Percentiles rank a stretch among this genome's conserved stretches.
Conservation (phyloP, 306 rosid species). For the Lathyrus tuberosus region DNA sequence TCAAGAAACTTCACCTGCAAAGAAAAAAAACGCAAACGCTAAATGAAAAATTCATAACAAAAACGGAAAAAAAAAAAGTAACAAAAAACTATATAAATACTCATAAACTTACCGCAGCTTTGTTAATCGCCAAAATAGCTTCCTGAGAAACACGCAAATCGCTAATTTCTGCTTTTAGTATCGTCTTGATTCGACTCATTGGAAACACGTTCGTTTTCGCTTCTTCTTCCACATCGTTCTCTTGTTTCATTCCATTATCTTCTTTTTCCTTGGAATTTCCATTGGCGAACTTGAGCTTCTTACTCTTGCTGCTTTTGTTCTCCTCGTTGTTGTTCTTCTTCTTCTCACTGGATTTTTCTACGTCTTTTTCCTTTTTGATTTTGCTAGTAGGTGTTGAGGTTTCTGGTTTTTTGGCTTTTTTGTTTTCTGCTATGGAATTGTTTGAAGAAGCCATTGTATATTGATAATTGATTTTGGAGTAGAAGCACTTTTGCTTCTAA, state of each 20-base stretch:
- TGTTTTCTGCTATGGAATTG: conserved; percentile 46
- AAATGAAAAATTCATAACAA: not conserved
- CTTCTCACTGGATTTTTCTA: not conserved
- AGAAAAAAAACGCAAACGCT: not conserved
- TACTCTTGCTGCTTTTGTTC: conserved; percentile 27
- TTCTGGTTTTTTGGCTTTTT: conserved; percentile 42
- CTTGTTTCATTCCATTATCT: not conserved
- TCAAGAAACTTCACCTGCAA: conserved; percentile 83
- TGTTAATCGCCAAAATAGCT: conserved; percentile 72
- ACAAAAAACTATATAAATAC: not conserved
- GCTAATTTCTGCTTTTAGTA: conserved; percentile 57
- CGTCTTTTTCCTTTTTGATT: conserved; percentile 18
- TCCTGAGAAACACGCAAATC: conserved; percentile 65
- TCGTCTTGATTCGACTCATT: conserved; percentile 73
- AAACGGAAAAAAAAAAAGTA: not conserved
- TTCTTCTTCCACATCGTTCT: conserved; percentile 38
- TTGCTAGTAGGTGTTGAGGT: conserved; percentile 35
- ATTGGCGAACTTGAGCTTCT: conserved; percentile 44
- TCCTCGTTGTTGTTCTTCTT: not conserved
- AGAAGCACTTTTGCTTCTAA: not conserved
- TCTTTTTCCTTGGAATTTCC: conserved; percentile 40
- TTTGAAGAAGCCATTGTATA: conserved; percentile 69
- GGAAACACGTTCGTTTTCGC: conserved; percentile 60
- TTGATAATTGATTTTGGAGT: not conserved
- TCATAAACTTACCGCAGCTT: conserved; percentile 57